Evolutionary conservation across 495 filamentous ascomycete species (phyloP), one percentile per base, ranked within the genome.

Genomic region (Viridothelium virens): DNA sequence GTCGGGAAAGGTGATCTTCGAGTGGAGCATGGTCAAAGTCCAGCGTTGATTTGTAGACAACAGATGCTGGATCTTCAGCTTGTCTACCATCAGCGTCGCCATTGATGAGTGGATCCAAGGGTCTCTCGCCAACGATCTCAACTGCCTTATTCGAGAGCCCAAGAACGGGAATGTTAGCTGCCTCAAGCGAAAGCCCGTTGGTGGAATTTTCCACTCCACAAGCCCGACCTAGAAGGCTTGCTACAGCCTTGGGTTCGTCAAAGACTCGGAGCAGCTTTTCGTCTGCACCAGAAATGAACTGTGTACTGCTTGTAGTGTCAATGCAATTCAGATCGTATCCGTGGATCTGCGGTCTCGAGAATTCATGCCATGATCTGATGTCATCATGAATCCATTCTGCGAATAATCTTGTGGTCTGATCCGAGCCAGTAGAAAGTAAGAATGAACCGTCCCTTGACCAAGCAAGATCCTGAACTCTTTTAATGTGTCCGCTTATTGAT

Each of bases 241-340:
- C 95, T 62, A 95, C 88, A 38, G 85, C 88, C 74, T 85, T 89
- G 6, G 94, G 94, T 79, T 96, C 87, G 64, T 92, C 87, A 75
- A 99, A 99, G 16, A 97, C 93, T 16, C 94, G 87, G 69, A 97
- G 81, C 38, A 97, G 85, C 77, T 99, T 99, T 79, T 99, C 94
- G 71, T 99, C 95, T 44, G 94, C 94, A n/a, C 94, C 94, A 53
- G 91, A 93, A 36, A 99, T 86, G 71, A 97, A 97, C 62, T 84
- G 86, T 14, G 84, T 78, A 36, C 80, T 74, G 3, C 85, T 84
- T 34, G 96, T 74, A 3, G 87, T 83, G 71, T 89, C 88, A 69
- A 97, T 85, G 74, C 93, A 97, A 79, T 97, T 99, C 67, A 99
- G 81, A 74, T 97, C 94, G 73, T 99, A 99, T 44, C 94, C 94